These are phyloP conservation scores for Zoysia japonica DNA, from an alignment of 176 grass and related monocot genomes.

Conservation along the genomic window DNA sequence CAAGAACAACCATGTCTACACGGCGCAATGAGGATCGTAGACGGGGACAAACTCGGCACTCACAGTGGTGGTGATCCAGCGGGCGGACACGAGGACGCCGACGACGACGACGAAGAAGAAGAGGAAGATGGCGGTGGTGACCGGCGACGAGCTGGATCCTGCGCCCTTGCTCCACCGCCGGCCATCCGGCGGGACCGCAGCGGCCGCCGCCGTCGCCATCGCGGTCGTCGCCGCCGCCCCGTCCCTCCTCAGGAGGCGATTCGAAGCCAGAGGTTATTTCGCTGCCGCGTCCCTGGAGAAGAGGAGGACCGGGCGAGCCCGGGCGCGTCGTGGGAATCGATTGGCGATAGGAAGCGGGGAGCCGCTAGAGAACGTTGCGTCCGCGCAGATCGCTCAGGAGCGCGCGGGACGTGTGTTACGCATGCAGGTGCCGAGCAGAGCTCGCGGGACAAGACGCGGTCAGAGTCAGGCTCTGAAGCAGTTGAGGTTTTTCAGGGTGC, in stretches of 20 bases:
- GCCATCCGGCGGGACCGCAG: slow-evolving; percentile 23
- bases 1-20: neutral
- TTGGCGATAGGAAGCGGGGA: neutral
- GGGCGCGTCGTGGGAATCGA: neutral
- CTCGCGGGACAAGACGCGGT: neutral
- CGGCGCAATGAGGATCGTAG: neutral
- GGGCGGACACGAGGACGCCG: slow-evolving; percentile 54
- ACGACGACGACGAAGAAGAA: slow-evolving; percentile 57
- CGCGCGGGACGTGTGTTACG: slow-evolving; percentile 13
- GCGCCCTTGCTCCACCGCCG: slow-evolving; percentile 44
- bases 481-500: neutral
- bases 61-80: slow-evolving; percentile 59
- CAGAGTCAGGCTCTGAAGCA: neutral
- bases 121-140: slow-evolving; percentile 54
- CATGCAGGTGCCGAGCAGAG: neutral
- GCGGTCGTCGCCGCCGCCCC: slow-evolving; percentile 29
- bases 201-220: slow-evolving; percentile 35
- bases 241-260: neutral
- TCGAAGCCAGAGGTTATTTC: neutral
- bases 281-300: neutral
- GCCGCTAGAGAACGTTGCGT: slow-evolving; percentile 1
- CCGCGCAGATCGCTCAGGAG: slow-evolving; percentile 30
- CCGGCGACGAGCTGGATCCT: slow-evolving; percentile 24
- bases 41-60: neutral
- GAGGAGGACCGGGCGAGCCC: neutral